Conservation (phyloP, 352 stramenopile species). For the Phytophthora pisi region DNA sequence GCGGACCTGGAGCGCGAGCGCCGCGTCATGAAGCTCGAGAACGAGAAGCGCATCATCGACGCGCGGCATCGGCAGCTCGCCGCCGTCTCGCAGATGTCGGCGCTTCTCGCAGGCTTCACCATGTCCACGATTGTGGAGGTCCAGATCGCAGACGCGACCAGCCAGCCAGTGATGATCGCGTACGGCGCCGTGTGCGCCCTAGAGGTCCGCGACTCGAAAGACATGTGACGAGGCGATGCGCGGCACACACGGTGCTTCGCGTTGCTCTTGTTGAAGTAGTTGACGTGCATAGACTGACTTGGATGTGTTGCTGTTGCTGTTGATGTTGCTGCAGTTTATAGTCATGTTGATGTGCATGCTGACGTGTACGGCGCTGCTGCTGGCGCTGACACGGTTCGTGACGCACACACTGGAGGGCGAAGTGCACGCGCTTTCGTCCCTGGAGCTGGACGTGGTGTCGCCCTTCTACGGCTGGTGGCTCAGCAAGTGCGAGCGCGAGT, state of each 20-base stretch:
- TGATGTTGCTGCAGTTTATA: slow-evolving; percentile 55
- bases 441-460: slow-evolving; percentile 76
- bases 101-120: slow-evolving; percentile 69
- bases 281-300: slow-evolving; percentile 14
- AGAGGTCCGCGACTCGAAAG: slow-evolving; percentile 39
- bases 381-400: slow-evolving; percentile 78
- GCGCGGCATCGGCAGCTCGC: slow-evolving; percentile 71
- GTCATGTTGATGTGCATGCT: slow-evolving; percentile 83
- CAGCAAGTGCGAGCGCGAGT: slow-evolving; percentile 72
- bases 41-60: slow-evolving; percentile 84
- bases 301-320: slow-evolving; percentile 5
- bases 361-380: slow-evolving; percentile 66
- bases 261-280: slow-evolving; percentile 5
- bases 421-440: slow-evolving; percentile 53
- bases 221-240: slow-evolving; percentile 5
- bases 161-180: slow-evolving; percentile 48
- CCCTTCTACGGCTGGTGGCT: slow-evolving; percentile 82
- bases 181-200: slow-evolving; percentile 67
- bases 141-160: slow-evolving; percentile 51
- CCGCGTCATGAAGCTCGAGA: slow-evolving; percentile 79
- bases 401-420: slow-evolving; percentile 76
- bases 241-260: neutral
- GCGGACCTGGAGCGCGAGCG: slow-evolving; percentile 73
- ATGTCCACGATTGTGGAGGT: slow-evolving; percentile 84
- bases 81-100: slow-evolving; percentile 68